Evolutionary conservation across 495 filamentous ascomycete genomes (phyloP).

Genomic region (Aspergillus mulundensis): DNA sequence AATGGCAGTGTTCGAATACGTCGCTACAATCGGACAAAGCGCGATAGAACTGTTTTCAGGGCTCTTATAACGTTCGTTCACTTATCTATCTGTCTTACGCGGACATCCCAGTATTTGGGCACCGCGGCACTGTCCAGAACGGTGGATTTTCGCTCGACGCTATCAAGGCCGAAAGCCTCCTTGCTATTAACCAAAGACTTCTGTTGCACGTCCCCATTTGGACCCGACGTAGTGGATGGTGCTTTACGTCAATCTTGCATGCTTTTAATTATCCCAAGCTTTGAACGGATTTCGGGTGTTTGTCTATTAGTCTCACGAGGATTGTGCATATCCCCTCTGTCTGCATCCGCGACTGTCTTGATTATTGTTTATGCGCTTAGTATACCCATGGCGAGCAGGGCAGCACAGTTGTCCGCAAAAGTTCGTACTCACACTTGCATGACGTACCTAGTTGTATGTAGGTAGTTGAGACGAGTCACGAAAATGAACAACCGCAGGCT

Average conservation of each 20-base stretch:
- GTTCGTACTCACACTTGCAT: neutral
- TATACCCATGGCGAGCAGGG: constrained; percentile 7
- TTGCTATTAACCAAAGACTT: constrained; percentile 11
- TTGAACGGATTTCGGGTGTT: too few species aligned
- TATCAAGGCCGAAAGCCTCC: neutral
- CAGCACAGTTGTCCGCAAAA: neutral
- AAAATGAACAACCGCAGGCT: neutral
- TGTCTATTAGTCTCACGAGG: neutral
- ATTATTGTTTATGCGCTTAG: neutral
- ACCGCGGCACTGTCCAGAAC: constrained; percentile 7
- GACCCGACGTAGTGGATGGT: constrained; percentile 6
- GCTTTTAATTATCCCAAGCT: too few species aligned
- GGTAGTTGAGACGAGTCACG: neutral
- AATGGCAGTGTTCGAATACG: neutral
- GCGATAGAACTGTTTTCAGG: neutral
- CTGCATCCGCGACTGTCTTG: neutral
- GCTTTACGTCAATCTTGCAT: too few species aligned
- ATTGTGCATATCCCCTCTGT: neutral
- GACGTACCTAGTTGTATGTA: neutral
- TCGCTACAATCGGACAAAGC: neutral
- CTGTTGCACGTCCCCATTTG: neutral
- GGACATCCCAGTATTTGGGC: neutral
- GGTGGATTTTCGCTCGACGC: constrained; percentile 1
- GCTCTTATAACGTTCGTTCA: neutral
- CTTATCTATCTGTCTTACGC: too few species aligned